Base-by-base conservation (phyloP, 2,329 filamentous ascomycete genomes). In the Coniella vitis region DNA sequence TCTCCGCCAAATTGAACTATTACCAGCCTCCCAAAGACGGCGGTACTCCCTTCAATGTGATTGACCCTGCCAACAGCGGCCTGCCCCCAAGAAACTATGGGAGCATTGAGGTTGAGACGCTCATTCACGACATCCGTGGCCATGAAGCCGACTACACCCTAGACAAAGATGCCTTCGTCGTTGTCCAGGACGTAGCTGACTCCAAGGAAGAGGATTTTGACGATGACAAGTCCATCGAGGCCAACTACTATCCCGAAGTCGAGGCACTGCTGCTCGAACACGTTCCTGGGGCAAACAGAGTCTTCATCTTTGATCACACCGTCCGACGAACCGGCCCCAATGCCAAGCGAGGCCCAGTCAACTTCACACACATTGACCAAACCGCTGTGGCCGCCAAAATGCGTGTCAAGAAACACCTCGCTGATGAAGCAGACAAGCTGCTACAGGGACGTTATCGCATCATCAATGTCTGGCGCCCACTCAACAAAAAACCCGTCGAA, bases 251-350 rank as follows among this genome's bases (percentile, higher is more conserved):
- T 69, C 85, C 88, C 0, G 89, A 95, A 63, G 79, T 95, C 8
- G 84, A 90, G 67, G 64, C 75, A 42, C 69, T 95, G 21, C 70
- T 96, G 1, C 69, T 90, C 2, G 69, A 79, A 13, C 66, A 79
- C 49, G 72, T 94, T 14, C 81, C 84, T 0, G 86, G 84, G 46
- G 75, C 79, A 21, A 74, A 78, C 49, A 74, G 75, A 4, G 72
- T 95, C 25, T 71, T 87, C 57, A 70, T 95, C 61, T 95, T 95
- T 68, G 89, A 95, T 71, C 87, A 95, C 70, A 95, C 89, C 7
- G 80, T 95, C 63, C 84, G 90, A n/a, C 79, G 86, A 37, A 72
- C 79, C 10, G 62, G 66, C 2, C 75, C 81, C 0, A 65, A 70
- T 46, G 77, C 85, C 0, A 64, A 66, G n/a, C 79, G 89, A 41